Evolutionary conservation across 2,329 filamentous ascomycete species (phyloP), one percentile per base, ranked within the genome.

Genomic region (Intubia oerlemansii): DNA sequence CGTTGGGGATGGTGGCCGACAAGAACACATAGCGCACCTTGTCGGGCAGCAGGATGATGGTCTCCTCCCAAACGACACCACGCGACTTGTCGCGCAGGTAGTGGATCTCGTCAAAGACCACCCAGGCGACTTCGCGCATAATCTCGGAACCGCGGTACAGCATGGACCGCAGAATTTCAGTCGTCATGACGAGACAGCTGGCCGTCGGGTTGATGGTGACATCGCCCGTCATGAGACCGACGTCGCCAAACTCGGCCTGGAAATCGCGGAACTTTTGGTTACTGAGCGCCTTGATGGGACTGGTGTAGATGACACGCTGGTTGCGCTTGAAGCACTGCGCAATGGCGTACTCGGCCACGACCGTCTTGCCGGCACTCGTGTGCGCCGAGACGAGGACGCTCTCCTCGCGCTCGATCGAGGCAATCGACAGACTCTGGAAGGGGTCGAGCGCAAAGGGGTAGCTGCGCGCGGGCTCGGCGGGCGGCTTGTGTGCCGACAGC

Each of bases 261-360:
- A 98, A 98, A 47, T 98, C 88, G 57, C 88, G 66, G 50, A 91
- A 98, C 49, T 98, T 98, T 47, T 98, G 88, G 53, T 98, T 98
- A 52, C 84, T 95, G 42, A 98, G 59, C 9, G 88, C 88, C 55
- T 98, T 98, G 61, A 98, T 98, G 2, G 88, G 88, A 62, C 84
- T 93, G 7, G 88, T 98, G 54, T 98, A 98, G 49, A 98, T 98
- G 43, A 98, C 85, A 47, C 88, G 69, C 56, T 98, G 88, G 53
- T 95, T 95, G 49, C 82, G 79, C 61, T 88, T 90, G 49, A 98
- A 60, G 50, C 88, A 91, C 44, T 98, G 88, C 11, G 90, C 88
- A 47, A 98, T 90, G 13, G 88, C 90, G 47, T 98, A 98, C 51
- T 98, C 88, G 37, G 88, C 88, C 25, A 95, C 84, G 7, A 98